Evolutionary conservation across 495 filamentous ascomycete genomes (phyloP).

Genomic region (Podospora pseudoanserina): DNA sequence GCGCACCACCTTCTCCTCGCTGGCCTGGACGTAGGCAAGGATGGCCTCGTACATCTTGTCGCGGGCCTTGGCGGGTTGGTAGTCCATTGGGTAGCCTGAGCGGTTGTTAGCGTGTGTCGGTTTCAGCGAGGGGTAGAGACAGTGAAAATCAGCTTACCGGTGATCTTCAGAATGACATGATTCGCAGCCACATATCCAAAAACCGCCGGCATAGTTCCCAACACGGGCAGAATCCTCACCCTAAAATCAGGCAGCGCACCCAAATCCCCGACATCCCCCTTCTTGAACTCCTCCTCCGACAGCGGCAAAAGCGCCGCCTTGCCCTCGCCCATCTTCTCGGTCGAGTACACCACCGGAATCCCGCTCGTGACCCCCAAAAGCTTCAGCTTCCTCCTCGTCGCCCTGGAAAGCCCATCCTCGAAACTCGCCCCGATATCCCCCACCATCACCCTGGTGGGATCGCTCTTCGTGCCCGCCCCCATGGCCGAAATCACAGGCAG

Average conservation of each 20-base stretch:
- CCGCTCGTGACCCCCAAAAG: constrained; percentile 75
- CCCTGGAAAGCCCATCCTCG: constrained; percentile 85
- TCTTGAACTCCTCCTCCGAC: constrained; percentile 80
- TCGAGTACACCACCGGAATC: constrained; percentile 89
- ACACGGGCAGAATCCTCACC: constrained; percentile 85
- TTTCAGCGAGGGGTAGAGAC: not conserved
- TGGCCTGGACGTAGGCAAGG: constrained; percentile 63
- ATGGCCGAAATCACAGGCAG: constrained; percentile 88
- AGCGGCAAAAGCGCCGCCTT: constrained; percentile 88
- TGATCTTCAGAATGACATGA: constrained; percentile 81
- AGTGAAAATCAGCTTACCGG: constrained; percentile 35
- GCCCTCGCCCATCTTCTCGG: constrained; percentile 83
- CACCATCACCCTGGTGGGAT: constrained; percentile 87
- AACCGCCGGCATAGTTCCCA: constrained; percentile 95
- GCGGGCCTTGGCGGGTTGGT: constrained; percentile 71
- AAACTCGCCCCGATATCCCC: constrained; percentile 87
- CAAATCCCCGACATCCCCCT: constrained; percentile 83
- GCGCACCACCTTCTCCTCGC: constrained; percentile 68
- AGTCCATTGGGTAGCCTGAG: constrained; percentile 77
- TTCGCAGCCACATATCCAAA: constrained; percentile 91
- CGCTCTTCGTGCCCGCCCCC: constrained; percentile 96
- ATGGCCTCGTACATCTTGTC: constrained; percentile 90
- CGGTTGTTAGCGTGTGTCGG: constrained; percentile 16
- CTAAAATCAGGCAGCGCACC: constrained; percentile 89
- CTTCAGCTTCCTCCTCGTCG: constrained; percentile 75